Evolutionary conservation across 2,329 filamentous ascomycete genomes (phyloP).

Genomic region (Cladosporium sp.): DNA sequence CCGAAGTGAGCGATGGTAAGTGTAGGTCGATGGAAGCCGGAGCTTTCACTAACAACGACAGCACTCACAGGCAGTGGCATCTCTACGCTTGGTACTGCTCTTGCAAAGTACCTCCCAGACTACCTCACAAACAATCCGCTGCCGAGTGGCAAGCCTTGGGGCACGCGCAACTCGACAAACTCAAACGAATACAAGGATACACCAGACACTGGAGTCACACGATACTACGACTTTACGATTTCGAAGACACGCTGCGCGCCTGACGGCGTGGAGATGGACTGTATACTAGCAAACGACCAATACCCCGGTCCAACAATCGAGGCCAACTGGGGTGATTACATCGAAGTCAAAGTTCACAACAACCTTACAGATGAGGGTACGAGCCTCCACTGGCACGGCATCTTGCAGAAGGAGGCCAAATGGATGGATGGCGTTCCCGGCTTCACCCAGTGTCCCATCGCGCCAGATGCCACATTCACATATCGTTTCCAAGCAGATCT

Average conservation of each 20-base stretch:
- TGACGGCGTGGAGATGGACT: slow-evolving; percentile 24
- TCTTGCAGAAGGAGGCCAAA: slow-evolving; percentile 31
- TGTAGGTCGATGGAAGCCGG: not conserved
- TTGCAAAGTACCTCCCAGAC: slow-evolving; percentile 11
- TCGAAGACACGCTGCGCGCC: slow-evolving; percentile 20
- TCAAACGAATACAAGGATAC: slow-evolving; percentile 18
- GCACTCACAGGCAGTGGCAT: slow-evolving; percentile 3
- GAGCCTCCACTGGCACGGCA: slow-evolving; percentile 41
- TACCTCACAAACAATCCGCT: slow-evolving; percentile 18
- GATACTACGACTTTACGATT: slow-evolving; percentile 26
- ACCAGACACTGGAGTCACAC: slow-evolving; percentile 28
- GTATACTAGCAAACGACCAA: slow-evolving; percentile 22
- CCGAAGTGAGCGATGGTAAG: not conserved
- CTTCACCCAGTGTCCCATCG: slow-evolving; percentile 40
- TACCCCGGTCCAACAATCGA: slow-evolving; percentile 25
- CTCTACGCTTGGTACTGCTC: slow-evolving; percentile 17
- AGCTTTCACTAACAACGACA: not conserved
- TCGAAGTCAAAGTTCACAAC: slow-evolving; percentile 33
- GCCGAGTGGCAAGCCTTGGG: slow-evolving; percentile 23
- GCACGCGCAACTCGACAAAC: slow-evolving; percentile 12
- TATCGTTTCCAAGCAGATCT: slow-evolving; percentile 38
- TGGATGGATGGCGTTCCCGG: slow-evolving; percentile 41
- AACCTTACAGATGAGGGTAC: slow-evolving; percentile 33
- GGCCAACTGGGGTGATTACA: slow-evolving; percentile 40
- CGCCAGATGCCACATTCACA: slow-evolving; percentile 35